phyloP scores from a whole-genome alignment of 495 filamentous ascomycete genomes.

The Penicillium ucsense region DNA sequence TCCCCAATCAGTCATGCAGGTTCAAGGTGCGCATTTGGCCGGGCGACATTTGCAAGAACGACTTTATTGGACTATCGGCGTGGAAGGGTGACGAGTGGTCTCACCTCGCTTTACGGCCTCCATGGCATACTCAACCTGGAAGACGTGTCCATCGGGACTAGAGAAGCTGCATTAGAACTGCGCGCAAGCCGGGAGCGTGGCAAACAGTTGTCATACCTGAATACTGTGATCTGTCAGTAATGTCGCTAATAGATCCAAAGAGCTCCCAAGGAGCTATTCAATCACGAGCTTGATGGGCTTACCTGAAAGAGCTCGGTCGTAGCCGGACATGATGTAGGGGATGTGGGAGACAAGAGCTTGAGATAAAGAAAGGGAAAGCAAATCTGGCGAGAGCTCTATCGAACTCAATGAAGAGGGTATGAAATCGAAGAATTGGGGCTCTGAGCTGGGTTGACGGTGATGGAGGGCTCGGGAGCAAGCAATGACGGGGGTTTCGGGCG shows the following conservation, averaged over 20 bases:
- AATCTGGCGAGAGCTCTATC: neutral
- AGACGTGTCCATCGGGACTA: slow-evolving; percentile 97
- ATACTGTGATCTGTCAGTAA: slow-evolving; percentile 19
- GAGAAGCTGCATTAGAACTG: slow-evolving; percentile 18
- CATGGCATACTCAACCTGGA: slow-evolving; percentile 98
- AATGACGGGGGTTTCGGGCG: slow-evolving; percentile 18
- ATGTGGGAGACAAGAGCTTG: neutral
- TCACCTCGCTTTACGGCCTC: slow-evolving; percentile 97
- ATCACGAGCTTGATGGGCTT: slow-evolving; percentile 34
- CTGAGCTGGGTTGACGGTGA: slow-evolving; percentile 8
- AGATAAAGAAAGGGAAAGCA: neutral
- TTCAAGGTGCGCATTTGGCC: no score
- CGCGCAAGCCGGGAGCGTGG: slow-evolving; percentile 7
- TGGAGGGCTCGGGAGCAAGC: slow-evolving; percentile 9
- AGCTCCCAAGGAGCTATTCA: slow-evolving; percentile 16
- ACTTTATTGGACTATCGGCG: neutral
- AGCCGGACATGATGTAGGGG: slow-evolving; percentile 57
- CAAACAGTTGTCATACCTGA: slow-evolving; percentile 13
- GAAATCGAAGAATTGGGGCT: slow-evolving; percentile 1
- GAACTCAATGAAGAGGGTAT: slow-evolving; percentile 5
- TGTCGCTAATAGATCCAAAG: neutral
- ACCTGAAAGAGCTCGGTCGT: slow-evolving; percentile 93
- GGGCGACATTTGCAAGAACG: neutral
- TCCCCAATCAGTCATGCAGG: no score
- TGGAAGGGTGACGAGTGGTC: slow-evolving; percentile 2